phyloP scores from a whole-genome alignment of 352 stramenopile species.

The Globisporangium nagaii region DNA sequence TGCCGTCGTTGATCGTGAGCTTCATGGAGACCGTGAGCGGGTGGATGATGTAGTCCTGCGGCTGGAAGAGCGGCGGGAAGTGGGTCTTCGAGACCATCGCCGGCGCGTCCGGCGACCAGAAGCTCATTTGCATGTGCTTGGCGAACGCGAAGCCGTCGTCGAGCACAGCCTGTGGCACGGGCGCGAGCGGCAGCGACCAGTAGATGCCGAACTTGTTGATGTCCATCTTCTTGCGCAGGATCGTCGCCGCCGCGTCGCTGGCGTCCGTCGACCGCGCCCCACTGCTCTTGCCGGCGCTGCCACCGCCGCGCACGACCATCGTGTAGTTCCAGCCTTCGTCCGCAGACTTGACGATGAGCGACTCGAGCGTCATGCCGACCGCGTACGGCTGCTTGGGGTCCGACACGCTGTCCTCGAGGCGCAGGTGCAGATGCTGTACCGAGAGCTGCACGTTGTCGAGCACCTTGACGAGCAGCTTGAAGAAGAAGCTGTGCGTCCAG shows the following conservation, averaged over 20 bases:
- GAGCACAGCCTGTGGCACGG: constrained; percentile 33
- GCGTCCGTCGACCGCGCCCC: too few species aligned
- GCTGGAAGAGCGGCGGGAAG: constrained; percentile 31
- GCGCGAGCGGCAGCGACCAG: constrained; percentile 54
- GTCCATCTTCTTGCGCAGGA: constrained; percentile 78
- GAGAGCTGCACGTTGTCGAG: constrained; percentile 84
- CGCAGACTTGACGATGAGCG: constrained; percentile 77
- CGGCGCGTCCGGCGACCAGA: constrained; percentile 22
- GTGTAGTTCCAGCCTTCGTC: constrained; percentile 82
- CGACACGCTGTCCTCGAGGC: constrained; percentile 66
- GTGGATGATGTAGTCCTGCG: constrained; percentile 62
- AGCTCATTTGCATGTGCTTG: constrained; percentile 63
- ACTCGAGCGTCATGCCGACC: constrained; percentile 68
- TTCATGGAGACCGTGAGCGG: constrained; percentile 75
- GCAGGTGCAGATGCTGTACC: constrained; percentile 69
- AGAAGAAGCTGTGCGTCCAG: constrained; percentile 75
- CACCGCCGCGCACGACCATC: constrained; percentile 53
- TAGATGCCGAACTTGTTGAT: constrained; percentile 81
- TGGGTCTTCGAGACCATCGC: constrained; percentile 11
- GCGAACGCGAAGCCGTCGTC: constrained; percentile 59
- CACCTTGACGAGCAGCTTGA: constrained; percentile 74
- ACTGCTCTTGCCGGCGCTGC: constrained; percentile 4
- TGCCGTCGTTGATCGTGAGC: constrained; percentile 75
- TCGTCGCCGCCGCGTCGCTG: constrained; percentile 17
- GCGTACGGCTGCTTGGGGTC: constrained; percentile 37